Evolutionary conservation across 768 basidiomycete species (phyloP), one percentile per base, ranked within the genome.

Genomic region (Suillus lakei): DNA sequence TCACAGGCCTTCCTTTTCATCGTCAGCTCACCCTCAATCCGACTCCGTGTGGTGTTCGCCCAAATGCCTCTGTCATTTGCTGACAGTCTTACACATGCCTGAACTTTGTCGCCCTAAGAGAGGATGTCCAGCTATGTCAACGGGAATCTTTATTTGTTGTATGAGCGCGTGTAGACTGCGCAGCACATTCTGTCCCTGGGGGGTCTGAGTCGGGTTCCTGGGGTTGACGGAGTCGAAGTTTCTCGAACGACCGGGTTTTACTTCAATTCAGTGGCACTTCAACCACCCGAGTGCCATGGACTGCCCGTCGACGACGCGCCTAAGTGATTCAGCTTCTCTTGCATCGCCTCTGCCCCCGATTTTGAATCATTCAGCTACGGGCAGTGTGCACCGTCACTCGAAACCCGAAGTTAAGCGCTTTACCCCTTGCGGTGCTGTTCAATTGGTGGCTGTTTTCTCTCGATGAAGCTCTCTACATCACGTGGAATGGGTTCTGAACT

Each of bases 1-100:
- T 62, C 50, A 36, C 55, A 62, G 55, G 54, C 26, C 32, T 34
- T 54, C 53, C 21, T 54, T n/a, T 18, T 6, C 51, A 32, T 32
- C 30, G 10, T 32, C 53, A n/a, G 5, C 32, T 30, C 32, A 34
- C 32, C 21, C 4, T 53, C 51, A 18, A 53, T 2, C 15, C 53
- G 6, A 12, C 32, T 13, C 21, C 30, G 2, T 6, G 10, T 6
- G 15, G 21, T 54, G 4, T 16, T 10, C 5, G 30, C 53, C 5
- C 30, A 30, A 30, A 30, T 3, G 3, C 28, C 28, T 51, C 8
- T 53, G 16, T 18, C 48, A 28, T 50, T 26, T 15, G n/a, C 13
- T 36, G n/a, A 12, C 32, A 36, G 7, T 36, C 23, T 56, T 56
- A 38, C 34, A 55, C 36, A 16, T 16, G 39, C 9, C 9, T 15